phyloP scores from a whole-genome alignment of 1,139 yeast genomes.

The Torulaspora globosa region DNA sequence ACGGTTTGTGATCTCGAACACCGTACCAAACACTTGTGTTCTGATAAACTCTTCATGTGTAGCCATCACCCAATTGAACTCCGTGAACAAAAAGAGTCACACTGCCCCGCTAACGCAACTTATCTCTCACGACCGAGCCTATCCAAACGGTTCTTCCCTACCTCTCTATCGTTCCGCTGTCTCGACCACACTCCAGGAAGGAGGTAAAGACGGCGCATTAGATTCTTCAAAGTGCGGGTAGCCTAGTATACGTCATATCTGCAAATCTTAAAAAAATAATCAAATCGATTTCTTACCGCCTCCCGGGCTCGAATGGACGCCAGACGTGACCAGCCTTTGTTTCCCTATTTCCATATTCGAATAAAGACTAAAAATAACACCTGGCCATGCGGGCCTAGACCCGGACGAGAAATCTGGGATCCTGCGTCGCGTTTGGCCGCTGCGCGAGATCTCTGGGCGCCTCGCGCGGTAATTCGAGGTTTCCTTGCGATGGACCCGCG shows the following conservation, averaged over 20 bases:
- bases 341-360: not conserved
- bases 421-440: not conserved
- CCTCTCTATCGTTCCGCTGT: too few relatives aligned
- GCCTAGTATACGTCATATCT: not conserved
- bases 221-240: not conserved
- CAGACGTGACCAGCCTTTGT: not conserved
- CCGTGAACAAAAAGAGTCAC: too few relatives aligned
- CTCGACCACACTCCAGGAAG: too few relatives aligned
- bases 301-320: not conserved
- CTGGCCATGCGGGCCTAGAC: not conserved
- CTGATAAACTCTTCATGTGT: slow-evolving; percentile 39
- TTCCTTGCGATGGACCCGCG: not conserved
- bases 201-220: too few relatives aligned
- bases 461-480: too few relatives aligned
- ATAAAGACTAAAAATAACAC: not conserved
- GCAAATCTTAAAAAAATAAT: too few relatives aligned
- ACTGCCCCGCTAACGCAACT: too few relatives aligned
- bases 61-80: slow-evolving; percentile 22
- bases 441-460: too few relatives aligned
- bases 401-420: too few relatives aligned
- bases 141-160: too few relatives aligned
- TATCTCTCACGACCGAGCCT: too few relatives aligned
- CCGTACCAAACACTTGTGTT: slow-evolving; percentile 68
- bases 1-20: slow-evolving; percentile 87
- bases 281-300: not conserved